Base-by-base conservation (phyloP, 768 basidiomycete species). In the Kwoniella europaea region DNA sequence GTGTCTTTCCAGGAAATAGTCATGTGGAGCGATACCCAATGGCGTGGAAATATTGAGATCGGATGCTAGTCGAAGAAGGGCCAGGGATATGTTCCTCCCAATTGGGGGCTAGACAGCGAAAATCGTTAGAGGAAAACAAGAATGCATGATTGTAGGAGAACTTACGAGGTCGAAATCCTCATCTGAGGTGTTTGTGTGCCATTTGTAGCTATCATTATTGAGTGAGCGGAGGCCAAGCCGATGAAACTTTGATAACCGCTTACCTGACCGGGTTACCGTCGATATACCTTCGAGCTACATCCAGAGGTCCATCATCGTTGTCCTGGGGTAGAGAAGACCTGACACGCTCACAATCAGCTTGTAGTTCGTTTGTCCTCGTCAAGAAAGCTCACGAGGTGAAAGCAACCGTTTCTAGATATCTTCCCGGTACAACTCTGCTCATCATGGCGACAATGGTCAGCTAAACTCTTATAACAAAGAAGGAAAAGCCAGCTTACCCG, bases 321-420 rank as follows among this genome's bases (percentile, higher is more conserved):
- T 52, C 18, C 9, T 4, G 50, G 22, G 74, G 71, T 56, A 69
- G 24, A 15, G 53, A 68, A 52, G 72, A 67, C 18, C 71, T 71
- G 50, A 18, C 41, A 46, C 12, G 16, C 18, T 3, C 24, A 35
- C 35, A 10, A 61, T 55, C 57, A 42, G 42, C 24, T 7, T 35
- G 4, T 16, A 3, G n/a, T 10, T 58, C 24, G 22, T 13, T 5
- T 52, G 18, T 50, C 46, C 18, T 5, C 52, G 27, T 29, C 3
- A 52, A 18, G 20, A 16, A 12, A 13, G 75, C 84, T 75, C 29
- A 91, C 82, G 82, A 83, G 10, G 79, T 75, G 72, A 80, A 83
- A 16, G 92, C 93, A 65, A 95, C 85, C 10, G 94, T 97, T 84
- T 97, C 94, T 90, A 96, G 91, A 80, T 95, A 96, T 24, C 92